Evolutionary conservation across 371 early-diverging fungal species (phyloP), one percentile per base, ranked within the genome.

Genomic region (Sporodiniella umbellata): DNA sequence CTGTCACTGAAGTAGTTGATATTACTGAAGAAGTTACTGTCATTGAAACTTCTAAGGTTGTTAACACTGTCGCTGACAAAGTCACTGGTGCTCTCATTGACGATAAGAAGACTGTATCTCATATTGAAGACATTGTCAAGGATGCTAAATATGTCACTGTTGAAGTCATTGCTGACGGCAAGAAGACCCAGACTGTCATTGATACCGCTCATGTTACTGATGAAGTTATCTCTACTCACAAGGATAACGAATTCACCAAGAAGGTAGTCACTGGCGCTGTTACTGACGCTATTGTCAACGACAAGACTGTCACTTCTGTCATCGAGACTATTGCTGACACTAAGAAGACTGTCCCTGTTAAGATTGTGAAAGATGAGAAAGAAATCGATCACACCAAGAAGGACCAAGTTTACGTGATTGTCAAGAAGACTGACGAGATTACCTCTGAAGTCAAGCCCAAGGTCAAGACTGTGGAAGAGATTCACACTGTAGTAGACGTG

Each of bases 371-470:
- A 4, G 44, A 28, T 26, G 44, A 44, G n/a, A 44, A 44, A 28
- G 51, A 51, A n/a, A 25, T 24, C 17, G 12, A 15, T 42, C n/a
- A 17, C 23, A 51, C 23, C 3, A 17, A 22, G 23, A 26, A 21
- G 22, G 7, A 24, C 12, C 12, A 8, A 22, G 15, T 15, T 18
- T 12, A 8, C 2, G 12, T 1, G 31, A 24, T 11, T 15, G 38
- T 10, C 18, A 8, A 4, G 0, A 38, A 39, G 6, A 25, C 47
- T 35, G 35, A 14, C 28, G 23, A 21, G 15, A 35, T 48, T 33
- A 15, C 33, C 31, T 31, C 49, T 38, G 45, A 33, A 4, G 38
- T 44, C 19, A 48, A n/a, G n/a, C n/a, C n/a, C n/a, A n/a, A n/a
- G n/a, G n/a, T n/a, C n/a, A n/a, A n/a, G n/a, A n/a, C n/a, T n/a